These are phyloP conservation scores for Starmerella vaccinii DNA, from an alignment of 805 yeast genomes.

Conservation along the genomic window DNA sequence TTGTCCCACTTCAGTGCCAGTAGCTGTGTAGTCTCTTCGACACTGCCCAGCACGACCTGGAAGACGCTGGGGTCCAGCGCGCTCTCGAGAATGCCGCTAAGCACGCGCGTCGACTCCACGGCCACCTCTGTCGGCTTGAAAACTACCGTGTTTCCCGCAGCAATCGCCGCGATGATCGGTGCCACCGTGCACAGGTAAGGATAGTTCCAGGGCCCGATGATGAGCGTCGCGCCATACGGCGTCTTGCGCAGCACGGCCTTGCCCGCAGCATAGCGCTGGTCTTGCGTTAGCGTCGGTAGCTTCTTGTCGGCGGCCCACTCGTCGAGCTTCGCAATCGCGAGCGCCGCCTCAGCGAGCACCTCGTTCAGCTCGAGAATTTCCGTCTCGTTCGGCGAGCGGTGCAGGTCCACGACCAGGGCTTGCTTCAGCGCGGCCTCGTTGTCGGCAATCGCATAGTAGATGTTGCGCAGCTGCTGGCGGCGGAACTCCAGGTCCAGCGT, in stretches of 20 bases:
- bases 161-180: conserved; percentile 69
- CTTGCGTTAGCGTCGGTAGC: conserved; percentile 23
- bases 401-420: conserved; percentile 58
- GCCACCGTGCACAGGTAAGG: conserved; percentile 55
- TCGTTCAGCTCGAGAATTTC: conserved; percentile 46
- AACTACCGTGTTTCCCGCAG: conserved; percentile 74
- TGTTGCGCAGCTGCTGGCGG: conserved; percentile 51
- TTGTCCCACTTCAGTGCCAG: conserved; percentile 63
- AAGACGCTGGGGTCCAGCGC: conserved; percentile 50
- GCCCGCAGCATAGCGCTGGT: conserved; percentile 22
- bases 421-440: conserved; percentile 43
- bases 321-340: conserved; percentile 49
- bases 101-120: conserved; percentile 48
- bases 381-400: conserved; percentile 56
- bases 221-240: conserved; percentile 54
- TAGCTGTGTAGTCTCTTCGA: conserved; percentile 50
- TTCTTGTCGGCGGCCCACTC: conserved; percentile 49
- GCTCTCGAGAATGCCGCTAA: conserved; percentile 45
- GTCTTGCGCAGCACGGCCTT: conserved; percentile 22
- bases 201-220: conserved; percentile 73
- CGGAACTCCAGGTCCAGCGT: conserved; percentile 47
- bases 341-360: conserved; percentile 45
- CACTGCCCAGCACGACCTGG: conserved; percentile 61
- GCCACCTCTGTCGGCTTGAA: conserved; percentile 67
- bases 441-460: conserved; percentile 56